Evolutionary conservation across 2,329 filamentous ascomycete genomes (phyloP), one percentile per base, ranked within the genome.

Genomic region (Fusarium kyushuense): DNA sequence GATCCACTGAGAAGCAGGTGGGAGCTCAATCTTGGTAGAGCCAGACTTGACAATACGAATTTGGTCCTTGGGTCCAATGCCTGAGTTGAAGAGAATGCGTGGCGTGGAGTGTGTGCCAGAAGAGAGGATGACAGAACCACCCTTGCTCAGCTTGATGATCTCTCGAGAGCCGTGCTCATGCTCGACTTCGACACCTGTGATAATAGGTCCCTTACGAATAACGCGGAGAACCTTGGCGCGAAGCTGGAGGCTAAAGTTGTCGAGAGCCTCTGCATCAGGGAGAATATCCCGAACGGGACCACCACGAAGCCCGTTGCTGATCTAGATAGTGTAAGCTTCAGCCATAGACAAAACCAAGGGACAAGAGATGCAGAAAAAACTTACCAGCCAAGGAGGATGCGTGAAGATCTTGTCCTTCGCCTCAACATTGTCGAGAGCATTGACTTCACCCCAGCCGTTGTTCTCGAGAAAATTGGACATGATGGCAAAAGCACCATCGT

Each of bases 231-330:
- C 90, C 35, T 85, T 84, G 5, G 89, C 90, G 72, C 89, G 87
- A 29, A 85, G 84, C 80, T 86, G 86, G 49, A 93, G 80, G 54
- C 84, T 84, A 78, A 93, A 92, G 78, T 92, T 91, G 23, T 81
- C 78, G 58, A 88, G 83, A 40, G 80, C 79, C 57, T 83, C 80
- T 4, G 89, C 89, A 30, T 83, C 82, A 11, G 89, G 87, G 5
- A 93, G 85, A 73, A 92, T 92, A 1, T 90, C 90, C 12, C 87
- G 87, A 76, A 92, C 82, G 19, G 90, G 90, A 2, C 90, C 90
- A 53, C 87, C 88, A 58, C 91, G 83, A 76, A 91, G 87, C 40
- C 89, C 89, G 54, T 88, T 81, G n/a, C 81, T 80, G 73, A 88
- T 91, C 87, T 92, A 32, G 5, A 3, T 8, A 3, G 5, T 40